Evolutionary conservation across 1,139 yeast species (phyloP).

Genomic region (Nakaseomyces nivariensis): DNA sequence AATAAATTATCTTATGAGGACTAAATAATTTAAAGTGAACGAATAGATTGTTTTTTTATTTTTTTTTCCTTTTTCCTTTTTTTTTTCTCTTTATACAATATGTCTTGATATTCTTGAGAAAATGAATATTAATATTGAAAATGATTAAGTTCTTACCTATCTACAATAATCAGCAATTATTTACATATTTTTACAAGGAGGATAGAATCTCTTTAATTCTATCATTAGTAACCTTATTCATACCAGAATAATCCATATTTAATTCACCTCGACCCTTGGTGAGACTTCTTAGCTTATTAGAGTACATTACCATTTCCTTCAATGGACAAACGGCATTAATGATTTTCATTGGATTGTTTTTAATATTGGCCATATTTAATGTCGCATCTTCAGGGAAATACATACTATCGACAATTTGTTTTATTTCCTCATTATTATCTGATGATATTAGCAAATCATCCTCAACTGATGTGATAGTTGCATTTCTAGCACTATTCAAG

Average conservation of each 20-base stretch:
- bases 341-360: conserved; percentile 34
- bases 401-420: conserved; percentile 40
- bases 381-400: conserved; percentile 54
- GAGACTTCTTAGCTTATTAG: conserved; percentile 63
- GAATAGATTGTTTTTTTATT: not conserved
- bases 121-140: too few relatives aligned
- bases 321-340: conserved; percentile 75
- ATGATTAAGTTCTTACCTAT: too few relatives aligned
- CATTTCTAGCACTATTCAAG: conserved; percentile 58
- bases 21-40: not conserved
- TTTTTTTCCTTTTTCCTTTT: not conserved
- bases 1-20: conserved; percentile 7
- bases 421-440: conserved; percentile 36
- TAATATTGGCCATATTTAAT: conserved; percentile 20
- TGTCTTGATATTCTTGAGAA: not conserved
- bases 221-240: conserved; percentile 49
- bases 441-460: conserved; percentile 35
- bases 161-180: not conserved
- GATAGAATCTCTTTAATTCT: conserved; percentile 29
- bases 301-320: conserved; percentile 83
- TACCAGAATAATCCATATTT: conserved; percentile 67
- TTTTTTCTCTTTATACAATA: not conserved
- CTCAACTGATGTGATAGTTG: conserved; percentile 53
- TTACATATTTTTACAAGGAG: not conserved
- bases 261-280: conserved; percentile 88